Base-by-base conservation (phyloP, 306 rosid species). In the Hippophae gyantsensis region DNA sequence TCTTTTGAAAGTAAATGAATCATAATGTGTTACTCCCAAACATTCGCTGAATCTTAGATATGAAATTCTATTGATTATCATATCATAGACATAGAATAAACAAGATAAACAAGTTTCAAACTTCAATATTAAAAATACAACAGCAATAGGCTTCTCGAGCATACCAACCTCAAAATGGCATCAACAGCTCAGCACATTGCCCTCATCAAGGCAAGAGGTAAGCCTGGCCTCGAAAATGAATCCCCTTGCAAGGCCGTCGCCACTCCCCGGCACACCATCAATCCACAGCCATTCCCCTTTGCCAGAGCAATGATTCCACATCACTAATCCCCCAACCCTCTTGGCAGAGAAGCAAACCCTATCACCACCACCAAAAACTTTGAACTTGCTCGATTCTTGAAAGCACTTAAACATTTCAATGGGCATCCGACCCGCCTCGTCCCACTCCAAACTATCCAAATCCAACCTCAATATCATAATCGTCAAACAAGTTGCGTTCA, bases 401-500 rank as follows among this genome's bases (percentile, higher is more conserved):
- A 90, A 90, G 66, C 85, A 79, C 75, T 48, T 61, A 42, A 87
- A 90, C 87, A 90, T 85, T 13, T 83, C 92, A 18, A 40, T 52
- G 3, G 98, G 95, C 98, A 90, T 90, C 25, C 95, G 73, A 11
- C 88, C 92, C 0, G 96, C 95, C 61, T 87, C 89, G 13, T 90
- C 92, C 96, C 98, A 90, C 62, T 81, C 89, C 81, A 81, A 56
- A 8, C 65, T 65, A 10, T 77, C 89, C 65, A 90, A 73, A 60
- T 85, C 92, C 58, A 90, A 78, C 71, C 89, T 64, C 45, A 83
- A 66, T 32, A 90, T 82, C 70, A 85, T 57, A 50, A 87, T 81
- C 52, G 98, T 87, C 41, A 95, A 90, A 72, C 95, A 90, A 13
- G 80, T 74, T 6, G 96, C 63, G 50, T 80, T 87, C 73, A 81